Conservation (phyloP, 2,329 filamentous ascomycete species). For the Fusarium sp. region DNA sequence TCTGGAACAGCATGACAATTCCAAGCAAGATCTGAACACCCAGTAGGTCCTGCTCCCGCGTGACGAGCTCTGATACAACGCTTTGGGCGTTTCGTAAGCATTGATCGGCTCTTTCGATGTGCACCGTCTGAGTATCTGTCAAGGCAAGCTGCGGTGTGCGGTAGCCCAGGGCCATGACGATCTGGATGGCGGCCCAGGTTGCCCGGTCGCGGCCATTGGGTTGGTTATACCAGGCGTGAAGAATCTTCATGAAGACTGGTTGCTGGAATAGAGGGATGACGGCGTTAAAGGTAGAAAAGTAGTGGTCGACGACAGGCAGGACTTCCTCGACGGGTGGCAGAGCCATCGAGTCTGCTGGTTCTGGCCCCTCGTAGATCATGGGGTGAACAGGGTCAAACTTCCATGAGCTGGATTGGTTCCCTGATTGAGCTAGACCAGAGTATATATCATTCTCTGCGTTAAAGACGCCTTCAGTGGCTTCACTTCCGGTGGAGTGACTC, state of each 20-base stretch:
- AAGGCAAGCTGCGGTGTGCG: constrained; percentile 44
- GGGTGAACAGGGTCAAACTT: constrained; percentile 44
- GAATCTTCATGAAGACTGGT: constrained; percentile 54
- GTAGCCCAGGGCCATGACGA: constrained; percentile 57
- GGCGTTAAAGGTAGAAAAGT: constrained; percentile 56
- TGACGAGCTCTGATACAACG: constrained; percentile 57
- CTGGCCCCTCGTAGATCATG: constrained; percentile 34
- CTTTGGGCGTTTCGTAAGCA: constrained; percentile 58
- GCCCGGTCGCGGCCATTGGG: constrained; percentile 40
- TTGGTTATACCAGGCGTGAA: constrained; percentile 55
- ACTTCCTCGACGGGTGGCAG: constrained; percentile 55
- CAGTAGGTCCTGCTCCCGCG: constrained; percentile 55
- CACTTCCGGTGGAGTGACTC: constrained; percentile 18
- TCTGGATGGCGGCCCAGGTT: constrained; percentile 58
- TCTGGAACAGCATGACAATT: constrained; percentile 57
- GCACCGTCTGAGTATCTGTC: constrained; percentile 31
- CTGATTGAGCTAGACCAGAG: background rate
- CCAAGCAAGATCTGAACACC: constrained; percentile 59
- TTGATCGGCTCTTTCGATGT: constrained; percentile 44
- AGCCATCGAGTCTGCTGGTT: constrained; percentile 33
- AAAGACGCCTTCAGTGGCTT: background rate
- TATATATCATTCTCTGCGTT: background rate
- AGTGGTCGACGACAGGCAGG: constrained; percentile 55
- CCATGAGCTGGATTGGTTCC: constrained; percentile 20
- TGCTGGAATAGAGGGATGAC: constrained; percentile 58